Evolutionary conservation across 768 basidiomycete genomes (phyloP).

Genomic region (Clavaria fumosa): DNA sequence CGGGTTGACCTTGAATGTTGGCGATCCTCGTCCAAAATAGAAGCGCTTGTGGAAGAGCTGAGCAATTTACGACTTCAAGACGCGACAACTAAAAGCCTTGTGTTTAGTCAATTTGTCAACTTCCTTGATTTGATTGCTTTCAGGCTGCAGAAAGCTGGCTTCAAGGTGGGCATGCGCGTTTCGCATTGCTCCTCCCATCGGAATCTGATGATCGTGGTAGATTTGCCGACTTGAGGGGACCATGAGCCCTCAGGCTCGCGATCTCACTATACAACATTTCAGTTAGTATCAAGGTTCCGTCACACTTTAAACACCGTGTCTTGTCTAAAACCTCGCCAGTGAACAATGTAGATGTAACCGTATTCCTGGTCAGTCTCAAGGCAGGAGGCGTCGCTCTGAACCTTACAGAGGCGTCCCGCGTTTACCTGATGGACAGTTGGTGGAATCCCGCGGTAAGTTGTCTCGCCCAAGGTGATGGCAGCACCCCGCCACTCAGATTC

Average conservation of each 20-base stretch:
- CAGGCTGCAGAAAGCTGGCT: constrained; percentile 82
- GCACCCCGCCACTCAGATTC: too few species aligned
- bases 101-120: constrained; percentile 92
- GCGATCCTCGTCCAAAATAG: constrained; percentile 95
- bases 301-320: too few species aligned
- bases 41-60: constrained; percentile 89
- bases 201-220: constrained; percentile 22
- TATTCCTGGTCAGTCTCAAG: constrained; percentile 94
- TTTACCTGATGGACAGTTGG: constrained; percentile 96
- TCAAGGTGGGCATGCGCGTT: constrained; percentile 40
- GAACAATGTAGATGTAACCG: constrained; percentile 86
- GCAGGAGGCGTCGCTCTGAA: constrained; percentile 91
- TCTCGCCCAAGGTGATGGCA: too few species aligned
- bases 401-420: constrained; percentile 80
- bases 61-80: constrained; percentile 71
- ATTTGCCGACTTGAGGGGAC: constrained; percentile 90
- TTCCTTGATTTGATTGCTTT: constrained; percentile 90
- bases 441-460: constrained; percentile 95
- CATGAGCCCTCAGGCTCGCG: constrained; percentile 92
- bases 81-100: constrained; percentile 87
- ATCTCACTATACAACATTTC: constrained; percentile 89
- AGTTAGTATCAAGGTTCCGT: constrained; percentile 32
- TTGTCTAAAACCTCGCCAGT: constrained; percentile 31
- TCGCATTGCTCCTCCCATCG: not conserved
- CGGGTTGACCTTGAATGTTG: constrained; percentile 78